A percentile compares a stretch with the other conserved stretches of the same genome.
Evolutionary conservation across 139 green algal species (phyloP).

Genomic region (Gonium pectorale): DNA sequence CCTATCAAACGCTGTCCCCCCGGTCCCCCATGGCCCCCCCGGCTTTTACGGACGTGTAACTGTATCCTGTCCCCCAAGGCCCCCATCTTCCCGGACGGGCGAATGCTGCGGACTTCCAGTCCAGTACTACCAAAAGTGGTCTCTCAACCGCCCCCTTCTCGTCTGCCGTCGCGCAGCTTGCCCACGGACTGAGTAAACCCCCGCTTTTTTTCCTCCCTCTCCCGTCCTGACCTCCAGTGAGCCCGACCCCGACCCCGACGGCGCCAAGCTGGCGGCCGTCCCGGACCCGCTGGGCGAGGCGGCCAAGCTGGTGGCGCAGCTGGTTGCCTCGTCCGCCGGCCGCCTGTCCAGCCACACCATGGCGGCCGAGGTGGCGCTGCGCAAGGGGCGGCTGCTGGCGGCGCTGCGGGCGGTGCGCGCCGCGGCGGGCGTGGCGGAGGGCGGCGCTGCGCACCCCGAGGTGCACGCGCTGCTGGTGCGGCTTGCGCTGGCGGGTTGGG

Average conservation of each 20-base stretch:
- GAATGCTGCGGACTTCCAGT: too few relatives aligned
- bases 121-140: too few relatives aligned
- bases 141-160: too few relatives aligned
- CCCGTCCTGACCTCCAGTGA: constrained; percentile 17
- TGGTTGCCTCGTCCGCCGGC: constrained; percentile 59
- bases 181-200: too few relatives aligned
- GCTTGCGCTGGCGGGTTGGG: constrained; percentile 55
- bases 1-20: too few relatives aligned
- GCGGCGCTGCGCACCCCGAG: constrained; percentile 63
- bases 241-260: constrained; percentile 90
- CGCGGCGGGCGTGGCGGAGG: constrained; percentile 61
- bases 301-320: constrained; percentile 82
- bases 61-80: too few relatives aligned
- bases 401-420: constrained; percentile 81
- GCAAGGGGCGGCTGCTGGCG: constrained; percentile 79
- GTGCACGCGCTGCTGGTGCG: constrained; percentile 77
- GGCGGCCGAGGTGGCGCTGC: constrained; percentile 83
- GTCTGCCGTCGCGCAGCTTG: too few relatives aligned
- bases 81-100: too few relatives aligned
- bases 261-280: constrained; percentile 78
- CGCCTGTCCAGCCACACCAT: constrained; percentile 48
- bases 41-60: too few relatives aligned
- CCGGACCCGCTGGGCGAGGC: constrained; percentile 90
- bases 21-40: too few relatives aligned
- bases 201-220: not conserved